These are phyloP conservation scores for Talaromyces trachyspermus DNA, from an alignment of 495 filamentous ascomycete species.

Conservation along the genomic window DNA sequence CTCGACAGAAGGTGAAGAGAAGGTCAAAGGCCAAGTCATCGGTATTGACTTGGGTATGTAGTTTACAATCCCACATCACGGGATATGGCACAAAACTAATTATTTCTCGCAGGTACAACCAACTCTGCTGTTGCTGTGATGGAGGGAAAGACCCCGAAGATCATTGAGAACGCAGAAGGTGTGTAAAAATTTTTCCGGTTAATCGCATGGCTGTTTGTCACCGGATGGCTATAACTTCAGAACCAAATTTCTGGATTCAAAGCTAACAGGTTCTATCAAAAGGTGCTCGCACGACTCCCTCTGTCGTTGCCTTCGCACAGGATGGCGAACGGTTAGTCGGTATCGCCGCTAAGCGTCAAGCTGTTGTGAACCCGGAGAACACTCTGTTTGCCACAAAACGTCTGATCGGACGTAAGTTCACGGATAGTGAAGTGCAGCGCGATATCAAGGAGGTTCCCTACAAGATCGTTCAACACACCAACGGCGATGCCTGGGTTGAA, in stretches of 20 bases:
- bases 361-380: slow-evolving; percentile 98
- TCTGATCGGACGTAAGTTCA: slow-evolving; percentile 98
- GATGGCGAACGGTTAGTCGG: slow-evolving; percentile 96
- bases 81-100: slow-evolving; percentile 19
- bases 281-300: slow-evolving; percentile 95
- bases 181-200: slow-evolving; percentile 27
- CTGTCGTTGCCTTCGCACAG: slow-evolving; percentile 92
- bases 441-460: slow-evolving; percentile 98
- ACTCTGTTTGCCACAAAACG: slow-evolving; percentile 99
- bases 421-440: slow-evolving; percentile 90
- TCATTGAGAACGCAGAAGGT: slow-evolving; percentile 98
- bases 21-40: slow-evolving; percentile 92
- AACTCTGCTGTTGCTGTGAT: slow-evolving; percentile 97
- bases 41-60: slow-evolving; percentile 95
- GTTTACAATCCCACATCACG: slow-evolving; percentile 8
- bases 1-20: slow-evolving; percentile 75
- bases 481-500: slow-evolving; percentile 97
- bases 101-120: slow-evolving; percentile 62
- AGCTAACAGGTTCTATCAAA: slow-evolving; percentile 14
- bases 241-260: no score
- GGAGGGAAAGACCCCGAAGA: slow-evolving; percentile 91
- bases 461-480: slow-evolving; percentile 98
- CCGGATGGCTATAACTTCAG: slow-evolving; percentile 10
- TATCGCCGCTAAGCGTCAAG: slow-evolving; percentile 97
- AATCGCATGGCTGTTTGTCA: no score